Evolutionary conservation across 345 rosid species (phyloP), one percentile per base, ranked within the genome.

Genomic region (Gossypium bickii): DNA sequence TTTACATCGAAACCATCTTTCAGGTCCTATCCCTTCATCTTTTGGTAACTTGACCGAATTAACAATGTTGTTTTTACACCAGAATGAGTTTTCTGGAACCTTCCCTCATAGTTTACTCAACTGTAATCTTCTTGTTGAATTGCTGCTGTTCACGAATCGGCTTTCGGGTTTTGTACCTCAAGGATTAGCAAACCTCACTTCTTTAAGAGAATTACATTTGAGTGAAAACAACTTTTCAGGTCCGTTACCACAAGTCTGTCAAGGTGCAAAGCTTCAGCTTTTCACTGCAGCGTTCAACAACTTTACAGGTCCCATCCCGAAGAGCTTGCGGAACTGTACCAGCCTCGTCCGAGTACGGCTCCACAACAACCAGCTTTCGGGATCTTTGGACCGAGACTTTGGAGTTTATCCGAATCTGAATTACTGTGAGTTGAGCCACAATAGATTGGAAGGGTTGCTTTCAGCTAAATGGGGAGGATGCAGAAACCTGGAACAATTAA

Each of bases 261-360:
- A 53, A 9, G 78, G 80, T 38, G 73, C 72, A 18, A 47, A 24
- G 4, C 73, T 80, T 2, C 11, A 57, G 17, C 15, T 15, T 47
- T 70, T 80, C 24, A 16, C 73, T 51, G 80, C 70, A 22, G 22
- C 65, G 12, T 65, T 57, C 74, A 85, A 85, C 72, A n/a, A 22
- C 3, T 74, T 85, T 20, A 43, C 48, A 18, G 86, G 86, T 27
- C 34, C 65, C 15, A 62, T 81, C 7, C 79, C 82, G 0, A 13
- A 55, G 45, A 69, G 75, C 55, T 68, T 85, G 75, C 76, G 76
- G 49, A 85, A 78, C 63, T 81, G 85, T 79, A 81, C 79, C 1
- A 81, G 79, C 69, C 70, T 85, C n/a, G 15, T 70, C 16, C 79
- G 83, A 47, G 70, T 81, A 13, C 25, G 79, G 13, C 69, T 83